Conservation (phyloP, 1,284 basidiomycete species). For the Tilletia caries region DNA sequence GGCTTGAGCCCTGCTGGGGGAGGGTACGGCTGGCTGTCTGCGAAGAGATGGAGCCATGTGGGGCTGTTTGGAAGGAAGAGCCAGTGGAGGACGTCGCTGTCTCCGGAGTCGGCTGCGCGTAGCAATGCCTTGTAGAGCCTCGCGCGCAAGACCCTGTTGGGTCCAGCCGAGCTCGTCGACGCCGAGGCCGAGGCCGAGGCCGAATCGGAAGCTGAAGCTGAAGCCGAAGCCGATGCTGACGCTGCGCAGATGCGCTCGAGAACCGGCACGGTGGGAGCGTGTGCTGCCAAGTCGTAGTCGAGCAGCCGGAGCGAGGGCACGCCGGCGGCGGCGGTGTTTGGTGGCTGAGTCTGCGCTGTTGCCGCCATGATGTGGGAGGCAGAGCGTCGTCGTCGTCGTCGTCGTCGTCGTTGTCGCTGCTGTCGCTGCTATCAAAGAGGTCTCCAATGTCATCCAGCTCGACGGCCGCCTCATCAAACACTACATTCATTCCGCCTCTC, state of each 20-base stretch:
- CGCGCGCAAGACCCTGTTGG: not conserved
- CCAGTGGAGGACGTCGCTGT: constrained; percentile 43
- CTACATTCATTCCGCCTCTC: too few species aligned
- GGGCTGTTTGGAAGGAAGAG: constrained; percentile 28
- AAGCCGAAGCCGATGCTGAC: not conserved
- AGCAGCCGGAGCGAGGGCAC: not conserved
- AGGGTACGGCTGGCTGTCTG: constrained; percentile 1
- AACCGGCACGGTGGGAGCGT: not conserved
- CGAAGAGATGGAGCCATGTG: constrained; percentile 22
- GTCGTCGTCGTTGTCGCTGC: too few species aligned
- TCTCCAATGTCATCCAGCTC: too few species aligned
- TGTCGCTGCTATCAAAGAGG: too few species aligned
- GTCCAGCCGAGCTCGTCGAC: not conserved
- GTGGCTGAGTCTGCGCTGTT: too few species aligned
- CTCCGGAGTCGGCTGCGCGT: constrained; percentile 34
- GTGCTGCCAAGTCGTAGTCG: constrained; percentile 11
- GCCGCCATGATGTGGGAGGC: too few species aligned
- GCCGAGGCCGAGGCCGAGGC: too few species aligned
- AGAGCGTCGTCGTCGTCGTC: too few species aligned
- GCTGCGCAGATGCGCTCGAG: constrained; percentile 9
- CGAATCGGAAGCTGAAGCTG: not conserved
- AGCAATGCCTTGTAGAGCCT: constrained; percentile 20
- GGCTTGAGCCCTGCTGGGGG: constrained; percentile 5
- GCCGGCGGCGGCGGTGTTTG: too few species aligned
- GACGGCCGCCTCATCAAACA: too few species aligned